These are phyloP conservation scores for Periconia digitata DNA, from an alignment of 2,329 filamentous ascomycete species.

Conservation along the genomic window DNA sequence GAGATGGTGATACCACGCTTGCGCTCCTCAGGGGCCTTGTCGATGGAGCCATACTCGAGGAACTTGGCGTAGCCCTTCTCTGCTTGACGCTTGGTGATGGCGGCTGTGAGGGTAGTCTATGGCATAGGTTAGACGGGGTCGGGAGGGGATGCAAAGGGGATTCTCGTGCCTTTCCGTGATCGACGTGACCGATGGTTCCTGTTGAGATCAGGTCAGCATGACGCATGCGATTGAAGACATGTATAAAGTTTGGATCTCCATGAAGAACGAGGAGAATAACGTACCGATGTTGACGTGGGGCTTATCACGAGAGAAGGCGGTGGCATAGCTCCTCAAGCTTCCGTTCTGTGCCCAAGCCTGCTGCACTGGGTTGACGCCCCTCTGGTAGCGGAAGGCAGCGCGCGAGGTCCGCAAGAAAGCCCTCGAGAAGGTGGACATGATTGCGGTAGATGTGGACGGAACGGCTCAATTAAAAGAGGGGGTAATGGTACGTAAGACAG, in stretches of 20 bases:
- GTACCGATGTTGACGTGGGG: slow-evolving; percentile 97
- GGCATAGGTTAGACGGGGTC: slow-evolving; percentile 15
- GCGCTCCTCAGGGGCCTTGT: slow-evolving; percentile 98
- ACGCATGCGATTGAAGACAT: too few species aligned
- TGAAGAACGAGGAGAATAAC: slow-evolving; percentile 16
- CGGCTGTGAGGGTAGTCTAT: slow-evolving; percentile 95
- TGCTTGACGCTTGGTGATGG: slow-evolving; percentile 97
- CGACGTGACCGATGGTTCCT: slow-evolving; percentile 98
- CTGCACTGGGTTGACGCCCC: slow-evolving; percentile 73
- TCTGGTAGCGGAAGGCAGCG: slow-evolving; percentile 68
- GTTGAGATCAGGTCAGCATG: slow-evolving; percentile 13
- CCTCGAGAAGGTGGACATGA: slow-evolving; percentile 79
- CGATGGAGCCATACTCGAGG: slow-evolving; percentile 96
- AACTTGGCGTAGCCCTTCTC: slow-evolving; percentile 93
- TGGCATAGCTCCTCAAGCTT: slow-evolving; percentile 64
- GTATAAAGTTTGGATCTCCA: too few species aligned
- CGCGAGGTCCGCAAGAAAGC: slow-evolving; percentile 83
- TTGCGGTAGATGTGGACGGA: slow-evolving; percentile 9
- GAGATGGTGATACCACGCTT: slow-evolving; percentile 99
- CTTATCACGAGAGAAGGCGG: slow-evolving; percentile 82
- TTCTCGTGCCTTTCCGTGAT: slow-evolving; percentile 88
- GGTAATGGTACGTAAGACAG: slow-evolving; percentile 21
- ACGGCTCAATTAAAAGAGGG: slow-evolving; percentile 41
- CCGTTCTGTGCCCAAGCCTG: slow-evolving; percentile 65
- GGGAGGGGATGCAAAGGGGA: slow-evolving; percentile 12